These are phyloP conservation scores for Oleoguttula mirabilis DNA, from an alignment of 495 filamentous ascomycete genomes.

Conservation along the genomic window DNA sequence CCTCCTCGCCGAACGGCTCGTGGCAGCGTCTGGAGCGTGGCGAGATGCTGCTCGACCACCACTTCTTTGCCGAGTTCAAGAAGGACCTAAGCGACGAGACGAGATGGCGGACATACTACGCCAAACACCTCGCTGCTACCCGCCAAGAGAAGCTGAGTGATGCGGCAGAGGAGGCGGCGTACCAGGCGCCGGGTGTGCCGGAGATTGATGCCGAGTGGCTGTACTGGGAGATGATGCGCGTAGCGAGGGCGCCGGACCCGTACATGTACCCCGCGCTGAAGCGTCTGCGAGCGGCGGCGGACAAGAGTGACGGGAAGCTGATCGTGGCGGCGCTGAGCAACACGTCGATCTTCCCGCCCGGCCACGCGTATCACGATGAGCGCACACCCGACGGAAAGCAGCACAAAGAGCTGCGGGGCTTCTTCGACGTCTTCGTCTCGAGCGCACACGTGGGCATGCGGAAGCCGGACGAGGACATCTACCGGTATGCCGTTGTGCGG, in stretches of 20 bases:
- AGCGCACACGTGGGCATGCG: conserved; percentile 75
- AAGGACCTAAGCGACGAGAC: conserved; percentile 51
- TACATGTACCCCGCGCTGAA: conserved; percentile 79
- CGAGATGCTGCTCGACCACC: conserved; percentile 38
- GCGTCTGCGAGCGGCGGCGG: conserved; percentile 47
- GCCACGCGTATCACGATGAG: conserved; percentile 15
- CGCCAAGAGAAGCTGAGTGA: conserved; percentile 29
- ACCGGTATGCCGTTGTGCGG: conserved; percentile 54
- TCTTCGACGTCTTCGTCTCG: conserved; percentile 41
- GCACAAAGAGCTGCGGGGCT: conserved; percentile 6
- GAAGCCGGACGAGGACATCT: conserved; percentile 78
- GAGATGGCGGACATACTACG: conserved; percentile 55
- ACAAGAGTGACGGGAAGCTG: conserved; percentile 33
- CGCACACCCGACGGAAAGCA: conserved; percentile 3
- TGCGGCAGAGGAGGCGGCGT: conserved; percentile 20
- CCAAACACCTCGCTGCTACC: conserved; percentile 16
- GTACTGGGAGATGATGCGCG: conserved; percentile 87
- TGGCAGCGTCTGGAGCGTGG: conserved; percentile 59
- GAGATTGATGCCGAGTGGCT: conserved; percentile 65
- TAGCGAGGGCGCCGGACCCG: conserved; percentile 59
- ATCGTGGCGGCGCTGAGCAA: conserved; percentile 78
- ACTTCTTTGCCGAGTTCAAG: conserved; percentile 69
- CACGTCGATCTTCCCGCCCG: conserved; percentile 65
- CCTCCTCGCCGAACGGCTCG: conserved; percentile 61
- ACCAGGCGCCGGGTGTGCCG: conserved; percentile 49